Evolutionary conservation across 768 basidiomycete genomes (phyloP), one percentile per base, ranked within the genome.

Genomic region (Sutorius australiensis): DNA sequence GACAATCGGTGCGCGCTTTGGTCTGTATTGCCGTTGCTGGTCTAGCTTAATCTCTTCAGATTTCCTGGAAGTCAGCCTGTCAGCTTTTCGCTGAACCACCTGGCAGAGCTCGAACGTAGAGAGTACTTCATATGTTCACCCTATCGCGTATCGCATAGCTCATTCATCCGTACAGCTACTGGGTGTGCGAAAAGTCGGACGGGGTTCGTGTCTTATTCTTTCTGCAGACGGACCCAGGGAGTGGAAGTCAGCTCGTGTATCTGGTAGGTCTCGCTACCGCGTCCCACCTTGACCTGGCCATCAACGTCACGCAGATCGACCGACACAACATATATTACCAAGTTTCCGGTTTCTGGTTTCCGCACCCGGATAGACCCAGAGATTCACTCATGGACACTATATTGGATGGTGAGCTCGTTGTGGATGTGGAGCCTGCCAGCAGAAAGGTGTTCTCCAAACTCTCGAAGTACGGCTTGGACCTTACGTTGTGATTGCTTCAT

Each of bases 131-230:
- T 17, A 38, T 28, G 16, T 34, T 48, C 46, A 16, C 41, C 32
- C 14, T 27, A 36, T 17, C 46, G 30, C 16, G 9, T 45, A 37
- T 41, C 41, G 16, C 52, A 47, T 37, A 49, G 47, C 58, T 60
- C 36, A 71, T 45, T 19, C 56, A 50, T 45, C 44, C 43, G 31
- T 27, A 43, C 66, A 98, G 95, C 67, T 99, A 89, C 71, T 99
- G 95, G 95, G 97, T 99, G 39, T 97, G 94, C 73, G 97, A 99
- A 75, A 98, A 98, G 75, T 95, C 92, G 12, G 97, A 98, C 66
- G 97, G 97, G 12, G 68, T 99, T 47, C 84, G 97, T 33, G 90
- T 98, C 37, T 76, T 99, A 28, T 81, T 98, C 47, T 73, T 95
- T 53, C 79, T 98, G 46, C 75, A 80, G 67, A 79, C 86, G 46